Evolutionary conservation across 176 grass and related monocot genomes (phyloP), one percentile per base, ranked within the genome.

Genomic region (Rhipidocladum racemiflorum): DNA sequence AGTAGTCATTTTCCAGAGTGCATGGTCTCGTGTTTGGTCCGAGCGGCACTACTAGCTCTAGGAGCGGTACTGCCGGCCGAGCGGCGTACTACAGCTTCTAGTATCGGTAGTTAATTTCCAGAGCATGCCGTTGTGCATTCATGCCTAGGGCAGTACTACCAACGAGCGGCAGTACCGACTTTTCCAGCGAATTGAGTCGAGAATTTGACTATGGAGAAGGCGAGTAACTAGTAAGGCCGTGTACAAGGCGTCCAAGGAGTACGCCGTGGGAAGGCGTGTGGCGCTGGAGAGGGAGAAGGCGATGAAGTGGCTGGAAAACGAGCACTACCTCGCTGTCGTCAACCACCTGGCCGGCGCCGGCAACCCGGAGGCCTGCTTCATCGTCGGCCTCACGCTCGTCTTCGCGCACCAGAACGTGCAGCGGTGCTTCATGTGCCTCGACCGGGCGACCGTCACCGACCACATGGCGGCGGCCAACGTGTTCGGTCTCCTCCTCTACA

Each of bases 331-430:
- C 42, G 70, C 70, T 62, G 24, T 89, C 43, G 49, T 89, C 27
- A 0, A 5, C 13, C 54, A 75, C 43, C 62, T 79, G 0, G 76
- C 81, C 23, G 3, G 0, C 3, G 61, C 18, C 0, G 81, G 61
- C 30, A 89, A 89, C 50, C 70, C 70, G 2, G 87, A 85, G 21
- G 77, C 82, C 3, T 63, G 76, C 64, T 89, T 76, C 82, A 5
- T 64, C 12, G 6, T 15, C 6, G 69, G 76, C 27, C 4, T 82
- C 17, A 9, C 1, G 16, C 62, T 76, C 5, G 24, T 70, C 51
- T 89, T 88, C 48, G 8, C 49, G 0, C 6, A 21, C 12, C 56
- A 62, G 2, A 4, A 61, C 2, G 10, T 5, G 1, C 6, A 5
- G 2, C 24, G 1, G 0, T 82, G 82, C 13, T 5, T 13, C 6